phyloP scores from a whole-genome alignment of 768 basidiomycete genomes.

The Rhizopogon sp. region DNA sequence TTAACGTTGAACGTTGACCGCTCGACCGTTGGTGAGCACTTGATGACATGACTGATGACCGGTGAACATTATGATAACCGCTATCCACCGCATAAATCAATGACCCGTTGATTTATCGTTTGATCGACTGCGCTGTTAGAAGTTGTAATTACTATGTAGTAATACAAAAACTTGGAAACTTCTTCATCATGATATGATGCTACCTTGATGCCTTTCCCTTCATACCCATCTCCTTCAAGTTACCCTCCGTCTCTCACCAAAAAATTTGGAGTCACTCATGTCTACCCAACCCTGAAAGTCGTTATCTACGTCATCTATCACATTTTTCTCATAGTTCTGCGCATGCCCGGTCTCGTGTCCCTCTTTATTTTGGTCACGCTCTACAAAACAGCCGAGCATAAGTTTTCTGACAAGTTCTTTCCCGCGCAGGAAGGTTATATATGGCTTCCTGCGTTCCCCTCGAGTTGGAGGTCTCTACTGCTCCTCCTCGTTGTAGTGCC shows the following conservation, averaged over 20 bases:
- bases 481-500: conserved; percentile 1
- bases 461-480: conserved; percentile 1
- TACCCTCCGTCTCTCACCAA: no score
- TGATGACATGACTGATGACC: no score
- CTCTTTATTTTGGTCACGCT: not conserved
- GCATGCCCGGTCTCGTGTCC: conserved; percentile 4
- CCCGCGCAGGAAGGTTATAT: not conserved
- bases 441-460: conserved; percentile 5
- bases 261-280: not conserved
- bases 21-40: no score
- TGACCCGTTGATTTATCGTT: no score
- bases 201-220: not conserved
- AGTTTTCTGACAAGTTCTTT: not conserved
- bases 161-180: no score
- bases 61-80: no score
- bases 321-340: not conserved
- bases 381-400: not conserved
- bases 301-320: not conserved
- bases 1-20: no score
- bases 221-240: not conserved
- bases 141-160: no score
- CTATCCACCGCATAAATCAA: no score
- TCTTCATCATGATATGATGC: not conserved
- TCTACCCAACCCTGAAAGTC: not conserved
- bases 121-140: no score